Evolutionary conservation across 2,329 filamentous ascomycete species (phyloP).

Genomic region (Chaetomiaceae sp.): DNA sequence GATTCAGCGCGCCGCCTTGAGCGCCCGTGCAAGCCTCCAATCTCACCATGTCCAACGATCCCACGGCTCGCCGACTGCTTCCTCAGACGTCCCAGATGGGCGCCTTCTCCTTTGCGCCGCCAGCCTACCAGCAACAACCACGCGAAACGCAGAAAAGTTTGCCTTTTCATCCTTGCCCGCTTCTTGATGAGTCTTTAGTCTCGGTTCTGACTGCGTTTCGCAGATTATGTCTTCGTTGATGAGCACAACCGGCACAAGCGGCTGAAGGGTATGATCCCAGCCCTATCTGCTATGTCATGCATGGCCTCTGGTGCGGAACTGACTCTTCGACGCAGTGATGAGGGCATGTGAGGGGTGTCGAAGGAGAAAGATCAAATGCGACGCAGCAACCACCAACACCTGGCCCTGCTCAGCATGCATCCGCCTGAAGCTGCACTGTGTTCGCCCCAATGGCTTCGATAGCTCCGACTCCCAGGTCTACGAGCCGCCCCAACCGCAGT

Average conservation of each 20-base stretch:
- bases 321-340: constrained; percentile 62
- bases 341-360: constrained; percentile 94
- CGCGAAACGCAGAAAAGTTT: constrained; percentile 82
- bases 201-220: constrained; percentile 30
- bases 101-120: constrained; percentile 70
- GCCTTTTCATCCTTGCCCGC: constrained; percentile 29
- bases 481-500: constrained; percentile 45
- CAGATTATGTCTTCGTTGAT: constrained; percentile 98
- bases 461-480: constrained; percentile 48
- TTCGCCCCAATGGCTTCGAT: constrained; percentile 80
- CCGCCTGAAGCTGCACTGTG: constrained; percentile 85
- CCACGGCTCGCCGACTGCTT: constrained; percentile 56
- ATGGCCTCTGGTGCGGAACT: constrained; percentile 8
- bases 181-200: not conserved
- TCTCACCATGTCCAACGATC: constrained; percentile 57
- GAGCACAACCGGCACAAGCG: constrained; percentile 98
- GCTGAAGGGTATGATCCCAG: constrained; percentile 67
- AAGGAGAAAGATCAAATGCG: constrained; percentile 95
- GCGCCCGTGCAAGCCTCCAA: constrained; percentile 31
- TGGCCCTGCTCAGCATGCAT: constrained; percentile 97
- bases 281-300: constrained; percentile 4
- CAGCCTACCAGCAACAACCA: constrained; percentile 52
- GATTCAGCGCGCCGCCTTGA: constrained; percentile 17
- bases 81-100: constrained; percentile 68
- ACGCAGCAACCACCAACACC: constrained; percentile 92